Conservation (phyloP, 306 rosid species). For the Mimosa pudica region DNA sequence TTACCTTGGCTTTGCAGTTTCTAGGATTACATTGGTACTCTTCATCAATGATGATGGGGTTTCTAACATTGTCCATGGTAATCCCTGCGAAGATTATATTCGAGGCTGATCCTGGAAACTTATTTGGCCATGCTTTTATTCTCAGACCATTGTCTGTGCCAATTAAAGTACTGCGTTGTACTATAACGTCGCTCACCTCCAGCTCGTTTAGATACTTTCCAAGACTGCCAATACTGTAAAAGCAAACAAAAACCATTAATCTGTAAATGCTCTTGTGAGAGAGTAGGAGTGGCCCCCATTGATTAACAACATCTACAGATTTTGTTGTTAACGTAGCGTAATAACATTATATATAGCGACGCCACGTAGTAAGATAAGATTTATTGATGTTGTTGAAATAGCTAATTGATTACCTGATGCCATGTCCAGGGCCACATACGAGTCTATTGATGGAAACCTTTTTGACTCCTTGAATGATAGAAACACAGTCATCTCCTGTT, state of each 20-base stretch:
- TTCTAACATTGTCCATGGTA: slow-evolving; percentile 40
- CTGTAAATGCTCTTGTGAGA: not conserved
- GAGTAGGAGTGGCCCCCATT: too few species aligned
- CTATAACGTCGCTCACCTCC: slow-evolving; percentile 35
- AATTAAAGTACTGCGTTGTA: slow-evolving; percentile 12
- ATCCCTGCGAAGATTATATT: slow-evolving; percentile 37
- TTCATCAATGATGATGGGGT: slow-evolving; percentile 50
- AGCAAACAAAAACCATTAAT: not conserved
- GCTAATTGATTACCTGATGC: slow-evolving; percentile 36
- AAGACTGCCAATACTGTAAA: slow-evolving; percentile 48
- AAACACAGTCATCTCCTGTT: slow-evolving; percentile 56
- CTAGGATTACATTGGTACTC: slow-evolving; percentile 36
- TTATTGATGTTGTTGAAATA: too few species aligned
- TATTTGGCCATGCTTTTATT: slow-evolving; percentile 45
- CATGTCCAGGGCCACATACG: slow-evolving; percentile 56
- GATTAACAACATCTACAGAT: too few species aligned
- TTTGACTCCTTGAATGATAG: slow-evolving; percentile 37
- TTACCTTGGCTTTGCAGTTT: slow-evolving; percentile 17
- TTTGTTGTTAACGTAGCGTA: too few species aligned
- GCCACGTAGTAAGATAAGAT: too few species aligned
- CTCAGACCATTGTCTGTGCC: slow-evolving; percentile 50
- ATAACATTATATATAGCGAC: too few species aligned
- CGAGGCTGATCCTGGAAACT: slow-evolving; percentile 30
- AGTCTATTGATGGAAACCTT: slow-evolving; percentile 39
- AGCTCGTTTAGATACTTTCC: slow-evolving; percentile 34